Percentiles rank a stretch among this genome's conserved stretches.
Conservation (phyloP, 495 filamentous ascomycete species). For the Achaetomiella virescens region DNA sequence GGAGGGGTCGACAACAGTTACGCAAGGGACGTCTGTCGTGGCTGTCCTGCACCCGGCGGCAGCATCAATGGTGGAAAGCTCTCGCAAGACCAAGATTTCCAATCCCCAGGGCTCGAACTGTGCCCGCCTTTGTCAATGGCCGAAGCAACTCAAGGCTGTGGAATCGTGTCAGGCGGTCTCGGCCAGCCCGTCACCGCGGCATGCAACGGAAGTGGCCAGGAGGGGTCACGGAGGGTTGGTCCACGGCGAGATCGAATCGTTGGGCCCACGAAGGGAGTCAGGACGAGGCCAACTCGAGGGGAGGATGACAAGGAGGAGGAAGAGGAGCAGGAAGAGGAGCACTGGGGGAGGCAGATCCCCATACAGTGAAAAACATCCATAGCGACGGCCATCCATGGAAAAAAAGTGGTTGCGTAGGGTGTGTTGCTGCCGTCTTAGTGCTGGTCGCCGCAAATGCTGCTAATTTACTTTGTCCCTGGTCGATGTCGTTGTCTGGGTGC, state of each 20-base stretch:
- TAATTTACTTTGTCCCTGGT: slow-evolving; percentile 35
- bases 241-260: slow-evolving; percentile 11
- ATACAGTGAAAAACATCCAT: slow-evolving; percentile 25
- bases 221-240: slow-evolving; percentile 5
- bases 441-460: slow-evolving; percentile 33
- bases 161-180: slow-evolving; percentile 5
- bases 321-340: neutral
- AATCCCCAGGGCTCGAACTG: neutral
- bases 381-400: slow-evolving; percentile 28
- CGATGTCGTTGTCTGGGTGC: slow-evolving; percentile 33
- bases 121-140: slow-evolving; percentile 3
- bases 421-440: slow-evolving; percentile 26
- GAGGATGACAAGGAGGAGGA: neutral
- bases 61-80: neutral
- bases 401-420: slow-evolving; percentile 29
- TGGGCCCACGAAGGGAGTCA: neutral
- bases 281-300: neutral
- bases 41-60: neutral
- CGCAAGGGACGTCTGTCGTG: too few relatives aligned
- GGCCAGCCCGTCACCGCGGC: neutral
- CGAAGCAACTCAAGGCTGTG: neutral
- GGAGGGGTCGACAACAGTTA: too few relatives aligned
- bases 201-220: slow-evolving; percentile 6
- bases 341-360: slow-evolving; percentile 24
- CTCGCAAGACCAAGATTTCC: too few relatives aligned